Conservation (phyloP, 257 asterid species). For the Solanum tarapatanum region DNA sequence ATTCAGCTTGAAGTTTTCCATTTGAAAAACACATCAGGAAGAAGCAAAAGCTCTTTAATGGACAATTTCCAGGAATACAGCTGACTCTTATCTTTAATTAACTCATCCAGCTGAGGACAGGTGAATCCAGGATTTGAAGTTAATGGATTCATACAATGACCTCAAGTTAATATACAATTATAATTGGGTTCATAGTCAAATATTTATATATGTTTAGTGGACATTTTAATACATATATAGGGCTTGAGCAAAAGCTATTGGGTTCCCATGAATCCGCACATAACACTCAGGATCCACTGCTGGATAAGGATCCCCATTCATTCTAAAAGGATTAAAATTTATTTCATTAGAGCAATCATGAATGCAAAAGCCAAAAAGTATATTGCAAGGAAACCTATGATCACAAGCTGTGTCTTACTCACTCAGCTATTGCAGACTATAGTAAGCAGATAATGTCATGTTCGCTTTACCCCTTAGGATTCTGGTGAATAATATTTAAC, state of each 20-base stretch:
- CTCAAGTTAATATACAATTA: background rate
- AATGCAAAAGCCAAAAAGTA: background rate
- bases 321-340: background rate
- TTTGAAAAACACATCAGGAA: background rate
- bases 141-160: background rate
- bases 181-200: background rate
- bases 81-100: background rate
- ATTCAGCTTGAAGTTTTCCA: background rate
- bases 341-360: constrained; percentile 2
- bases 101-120: background rate
- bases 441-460: background rate
- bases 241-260: background rate
- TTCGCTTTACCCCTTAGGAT: background rate
- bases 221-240: background rate
- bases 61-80: background rate
- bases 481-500: background rate
- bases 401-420: background rate
- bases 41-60: background rate
- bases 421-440: background rate
- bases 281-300: background rate
- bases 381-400: background rate
- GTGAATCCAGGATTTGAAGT: background rate
- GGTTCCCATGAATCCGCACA: background rate
- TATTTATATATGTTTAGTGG: background rate
- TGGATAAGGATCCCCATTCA: background rate